A percentile compares a stretch with the other conserved stretches of the same genome.
Conservation (phyloP, 192 early-diverging fungal genomes). For the Pilobolus umbonatus region DNA sequence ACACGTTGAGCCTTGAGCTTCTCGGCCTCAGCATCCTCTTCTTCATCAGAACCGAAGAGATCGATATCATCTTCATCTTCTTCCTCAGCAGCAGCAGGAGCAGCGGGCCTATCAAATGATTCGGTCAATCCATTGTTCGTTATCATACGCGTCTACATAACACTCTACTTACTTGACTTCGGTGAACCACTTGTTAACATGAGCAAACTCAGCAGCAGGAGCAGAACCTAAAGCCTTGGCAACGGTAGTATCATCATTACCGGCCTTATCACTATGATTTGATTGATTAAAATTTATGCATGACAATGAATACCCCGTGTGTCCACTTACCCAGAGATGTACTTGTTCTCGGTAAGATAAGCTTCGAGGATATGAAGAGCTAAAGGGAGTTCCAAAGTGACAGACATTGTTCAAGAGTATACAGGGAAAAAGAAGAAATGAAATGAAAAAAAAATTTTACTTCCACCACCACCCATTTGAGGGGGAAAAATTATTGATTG, state of each 20-base stretch:
- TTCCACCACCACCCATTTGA: too few species aligned
- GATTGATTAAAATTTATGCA: not conserved
- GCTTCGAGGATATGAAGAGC: constrained; percentile 37
- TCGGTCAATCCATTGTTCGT: constrained; percentile 51
- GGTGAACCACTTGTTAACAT: constrained; percentile 31
- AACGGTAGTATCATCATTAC: constrained; percentile 27
- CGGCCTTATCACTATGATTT: constrained; percentile 14
- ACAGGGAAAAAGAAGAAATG: not conserved
- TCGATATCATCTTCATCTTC: constrained; percentile 94
- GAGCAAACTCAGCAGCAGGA: constrained; percentile 31
- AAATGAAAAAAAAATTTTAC: too few species aligned
- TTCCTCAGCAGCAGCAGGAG: constrained; percentile 51
- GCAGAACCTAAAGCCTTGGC: constrained; percentile 33
- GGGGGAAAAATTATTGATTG: too few species aligned
- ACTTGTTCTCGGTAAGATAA: constrained; percentile 33
- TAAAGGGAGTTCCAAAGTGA: constrained; percentile 33
- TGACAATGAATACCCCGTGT: not conserved
- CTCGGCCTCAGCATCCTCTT: constrained; percentile 89
- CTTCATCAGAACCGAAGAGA: constrained; percentile 93
- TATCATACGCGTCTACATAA: not conserved
- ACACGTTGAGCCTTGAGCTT: constrained; percentile 82
- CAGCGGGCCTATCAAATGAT: too few species aligned
- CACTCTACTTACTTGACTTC: constrained; percentile 25
- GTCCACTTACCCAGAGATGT: constrained; percentile 22
- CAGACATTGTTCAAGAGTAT: constrained; percentile 21